These are phyloP conservation scores for Discostella stelligeroides DNA, from an alignment of 108 stramenopile species.

Conservation along the genomic window DNA sequence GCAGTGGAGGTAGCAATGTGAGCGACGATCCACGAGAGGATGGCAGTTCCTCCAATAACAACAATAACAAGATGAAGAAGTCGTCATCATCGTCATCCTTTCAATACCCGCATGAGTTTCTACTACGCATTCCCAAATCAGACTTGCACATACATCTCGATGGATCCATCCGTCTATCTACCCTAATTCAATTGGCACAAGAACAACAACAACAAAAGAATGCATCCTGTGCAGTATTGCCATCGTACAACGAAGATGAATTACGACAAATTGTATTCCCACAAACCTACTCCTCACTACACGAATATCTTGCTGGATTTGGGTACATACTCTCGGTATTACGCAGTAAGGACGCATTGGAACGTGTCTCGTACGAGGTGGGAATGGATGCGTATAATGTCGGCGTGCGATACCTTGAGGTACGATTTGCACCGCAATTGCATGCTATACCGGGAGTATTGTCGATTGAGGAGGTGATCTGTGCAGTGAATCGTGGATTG, in stretches of 20 bases:
- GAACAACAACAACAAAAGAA: no score
- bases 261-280: conserved; percentile 29
- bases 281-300: conserved; percentile 17
- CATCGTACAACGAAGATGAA: conserved; percentile 28
- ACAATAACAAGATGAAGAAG: background rate
- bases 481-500: conserved; percentile 36
- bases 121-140: conserved; percentile 41
- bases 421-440: conserved; percentile 45
- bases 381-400: conserved; percentile 35
- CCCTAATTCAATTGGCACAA: conserved; percentile 36
- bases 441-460: conserved; percentile 37
- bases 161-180: conserved; percentile 42
- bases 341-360: conserved; percentile 24
- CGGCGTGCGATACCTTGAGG: conserved; percentile 39
- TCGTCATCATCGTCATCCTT: background rate
- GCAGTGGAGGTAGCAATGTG: no score
- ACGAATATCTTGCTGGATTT: conserved; percentile 43
- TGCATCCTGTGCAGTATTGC: conserved; percentile 17
- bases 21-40: background rate
- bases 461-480: conserved; percentile 36
- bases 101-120: conserved; percentile 25
- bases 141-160: conserved; percentile 47
- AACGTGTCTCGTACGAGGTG: conserved; percentile 42
- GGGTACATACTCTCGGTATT: conserved; percentile 29
- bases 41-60: background rate